phyloP scores from a whole-genome alignment of 2,329 filamentous ascomycete genomes.

The Eutypa lata region DNA sequence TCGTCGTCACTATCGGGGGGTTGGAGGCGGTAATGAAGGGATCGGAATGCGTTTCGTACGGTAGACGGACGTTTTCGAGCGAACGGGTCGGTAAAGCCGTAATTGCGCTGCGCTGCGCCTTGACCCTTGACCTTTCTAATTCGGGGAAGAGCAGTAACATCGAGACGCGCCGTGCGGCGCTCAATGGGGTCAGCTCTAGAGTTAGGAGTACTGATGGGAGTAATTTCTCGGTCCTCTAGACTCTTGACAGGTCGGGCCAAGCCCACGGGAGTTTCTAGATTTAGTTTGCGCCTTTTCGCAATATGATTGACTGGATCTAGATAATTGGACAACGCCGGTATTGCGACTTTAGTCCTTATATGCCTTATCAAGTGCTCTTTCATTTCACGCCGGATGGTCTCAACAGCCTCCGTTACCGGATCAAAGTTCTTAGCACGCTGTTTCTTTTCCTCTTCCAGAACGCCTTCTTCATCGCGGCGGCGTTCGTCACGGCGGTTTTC shows the following conservation, averaged over 20 bases:
- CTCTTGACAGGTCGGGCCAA: slow-evolving; percentile 46
- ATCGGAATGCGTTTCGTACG: slow-evolving; percentile 63
- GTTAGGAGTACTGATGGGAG: slow-evolving; percentile 63
- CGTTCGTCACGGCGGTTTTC: slow-evolving; percentile 66
- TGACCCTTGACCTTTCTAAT: slow-evolving; percentile 67
- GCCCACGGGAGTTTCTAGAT: slow-evolving; percentile 37
- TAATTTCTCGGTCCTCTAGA: slow-evolving; percentile 60
- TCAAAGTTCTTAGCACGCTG: slow-evolving; percentile 85
- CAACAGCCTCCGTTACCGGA: slow-evolving; percentile 80
- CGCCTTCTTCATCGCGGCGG: slow-evolving; percentile 72
- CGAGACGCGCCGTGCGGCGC: slow-evolving; percentile 53
- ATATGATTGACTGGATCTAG: slow-evolving; percentile 79
- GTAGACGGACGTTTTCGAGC: slow-evolving; percentile 60
- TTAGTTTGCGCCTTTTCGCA: slow-evolving; percentile 75
- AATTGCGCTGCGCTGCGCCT: slow-evolving; percentile 54
- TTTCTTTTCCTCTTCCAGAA: slow-evolving; percentile 86
- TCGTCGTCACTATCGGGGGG: slow-evolving; percentile 77
- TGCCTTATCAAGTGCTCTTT: slow-evolving; percentile 84
- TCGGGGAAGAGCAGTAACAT: slow-evolving; percentile 66
- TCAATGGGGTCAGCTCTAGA: slow-evolving; percentile 61
- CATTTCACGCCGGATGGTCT: slow-evolving; percentile 75
- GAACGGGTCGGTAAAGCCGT: slow-evolving; percentile 65
- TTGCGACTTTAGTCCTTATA: slow-evolving; percentile 82
- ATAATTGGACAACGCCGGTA: slow-evolving; percentile 74
- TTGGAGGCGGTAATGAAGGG: slow-evolving; percentile 76